Evolutionary conservation across 495 filamentous ascomycete genomes (phyloP), one percentile per base, ranked within the genome.

Genomic region (Parathielavia appendiculata): DNA sequence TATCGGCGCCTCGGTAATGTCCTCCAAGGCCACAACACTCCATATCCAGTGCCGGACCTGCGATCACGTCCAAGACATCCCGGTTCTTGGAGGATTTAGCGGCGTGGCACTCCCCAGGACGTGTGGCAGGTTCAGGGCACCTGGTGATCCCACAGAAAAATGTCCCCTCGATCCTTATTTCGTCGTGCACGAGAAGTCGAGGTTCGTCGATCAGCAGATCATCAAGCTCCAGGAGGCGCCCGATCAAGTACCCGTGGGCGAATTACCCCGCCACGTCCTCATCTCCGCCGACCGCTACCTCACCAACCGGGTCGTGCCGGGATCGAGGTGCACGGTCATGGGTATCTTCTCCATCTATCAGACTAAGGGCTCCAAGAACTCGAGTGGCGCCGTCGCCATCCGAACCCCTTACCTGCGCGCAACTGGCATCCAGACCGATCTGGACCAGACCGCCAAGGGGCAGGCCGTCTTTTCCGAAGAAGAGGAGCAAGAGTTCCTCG

Each of bases 271-370:
- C 30, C 95, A 97, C 69, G 92, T 97, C 46, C 81, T 97, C 57
- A 88, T 97, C 55, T 93, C 90, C 0, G 93, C 95, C 32, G 95
- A 99, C 67, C 84, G 95, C 14, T 97, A 99, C 66, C 80, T 99
- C 19, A 91, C 92, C 20, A 99, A 99, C 68, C 85, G 91, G 26
- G 95, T 97, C 6, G 92, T 97, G 11, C 95, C 95, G 19, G 95
- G 95, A 8, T 93, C 95, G 19, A 81, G 92, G 65, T 97, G 95
- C 66, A 96, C 91, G 0, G 78, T 97, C 12, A 97, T 92, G 85
- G 95, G 95, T 19, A 91, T 99, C 51, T 99, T 96, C 76, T 96
- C 91, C 36, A 97, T 97, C 68, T 99, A 96, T 69, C 90, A 95
- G 69, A 83, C 83, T 59, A 96, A 96, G 72, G 88, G 85, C 32